Evolutionary conservation across 257 asterid genomes (phyloP).

Genomic region (Anisodus tanguticus): DNA sequence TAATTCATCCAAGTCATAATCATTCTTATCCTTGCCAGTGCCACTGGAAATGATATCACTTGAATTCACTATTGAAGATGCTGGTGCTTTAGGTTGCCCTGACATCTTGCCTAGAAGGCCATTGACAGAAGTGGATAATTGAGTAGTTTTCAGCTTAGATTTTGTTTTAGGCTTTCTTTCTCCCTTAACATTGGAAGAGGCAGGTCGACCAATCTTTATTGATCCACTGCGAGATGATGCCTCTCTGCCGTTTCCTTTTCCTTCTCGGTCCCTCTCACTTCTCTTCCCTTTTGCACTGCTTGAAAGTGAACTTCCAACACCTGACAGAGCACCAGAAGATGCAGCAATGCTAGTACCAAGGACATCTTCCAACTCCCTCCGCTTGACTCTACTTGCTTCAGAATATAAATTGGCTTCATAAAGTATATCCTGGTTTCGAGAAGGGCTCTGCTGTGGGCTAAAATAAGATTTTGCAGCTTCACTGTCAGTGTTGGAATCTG

Average conservation of each 20-base stretch:
- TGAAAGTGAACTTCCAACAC: constrained; percentile 66
- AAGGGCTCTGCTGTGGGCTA: constrained; percentile 74
- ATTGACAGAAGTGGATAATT: constrained; percentile 72
- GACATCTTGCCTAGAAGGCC: constrained; percentile 71
- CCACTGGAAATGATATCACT: constrained; percentile 55
- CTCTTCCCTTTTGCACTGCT: constrained; percentile 86
- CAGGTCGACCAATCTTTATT: constrained; percentile 62
- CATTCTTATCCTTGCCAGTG: constrained; percentile 48
- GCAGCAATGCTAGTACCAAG: constrained; percentile 57
- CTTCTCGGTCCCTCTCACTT: constrained; percentile 81
- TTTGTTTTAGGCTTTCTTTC: constrained; percentile 84
- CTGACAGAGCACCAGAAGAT: constrained; percentile 39
- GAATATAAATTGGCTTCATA: constrained; percentile 59
- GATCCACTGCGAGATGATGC: constrained; percentile 65
- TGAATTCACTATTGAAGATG: constrained; percentile 51
- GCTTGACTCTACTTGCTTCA: constrained; percentile 65
- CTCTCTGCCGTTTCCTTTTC: constrained; percentile 77
- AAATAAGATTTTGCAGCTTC: constrained; percentile 59
- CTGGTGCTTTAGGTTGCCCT: constrained; percentile 58
- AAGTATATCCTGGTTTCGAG: constrained; percentile 58
- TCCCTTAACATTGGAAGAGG: constrained; percentile 63
- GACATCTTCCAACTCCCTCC: constrained; percentile 74
- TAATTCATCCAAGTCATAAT: constrained; percentile 57
- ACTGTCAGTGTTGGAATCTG: constrained; percentile 54
- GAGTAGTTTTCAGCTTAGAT: constrained; percentile 77